phyloP scores from a whole-genome alignment of 1,284 basidiomycete genomes.

The Naganishia sp. region DNA sequence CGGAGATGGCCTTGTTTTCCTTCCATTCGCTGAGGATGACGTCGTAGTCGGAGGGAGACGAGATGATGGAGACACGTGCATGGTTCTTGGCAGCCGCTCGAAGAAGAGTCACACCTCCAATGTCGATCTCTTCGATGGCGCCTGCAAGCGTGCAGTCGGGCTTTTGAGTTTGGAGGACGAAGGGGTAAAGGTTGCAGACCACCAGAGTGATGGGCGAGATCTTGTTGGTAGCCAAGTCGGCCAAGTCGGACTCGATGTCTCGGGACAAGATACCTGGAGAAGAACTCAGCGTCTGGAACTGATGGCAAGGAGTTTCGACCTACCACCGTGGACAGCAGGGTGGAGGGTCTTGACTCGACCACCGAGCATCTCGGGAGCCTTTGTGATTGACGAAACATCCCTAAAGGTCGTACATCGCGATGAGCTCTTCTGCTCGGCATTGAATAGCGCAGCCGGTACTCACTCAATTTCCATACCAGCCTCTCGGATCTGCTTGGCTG shows the following conservation, averaged over 20 bases:
- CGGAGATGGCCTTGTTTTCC: constrained; percentile 67
- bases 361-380: constrained; percentile 99
- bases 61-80: constrained; percentile 85
- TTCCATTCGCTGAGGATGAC: constrained; percentile 78
- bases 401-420: constrained; percentile 56
- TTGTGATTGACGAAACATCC: constrained; percentile 97
- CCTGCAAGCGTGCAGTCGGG: constrained; percentile 86
- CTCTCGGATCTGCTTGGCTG: constrained; percentile 95
- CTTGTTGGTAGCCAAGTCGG: constrained; percentile 74
- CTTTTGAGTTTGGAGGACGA: constrained; percentile 84
- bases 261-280: constrained; percentile 80
- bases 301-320: constrained; percentile 36
- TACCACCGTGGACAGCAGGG: constrained; percentile 95
- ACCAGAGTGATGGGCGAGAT: constrained; percentile 92
- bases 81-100: constrained; percentile 99
- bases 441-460: constrained; percentile 46
- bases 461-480: constrained; percentile 88
- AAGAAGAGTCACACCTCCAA: constrained; percentile 95
- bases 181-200: constrained; percentile 99
- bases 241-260: constrained; percentile 78
- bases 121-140: constrained; percentile 98
- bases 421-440: neutral
- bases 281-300: neutral
- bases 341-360: constrained; percentile 99
- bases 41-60: constrained; percentile 89